Evolutionary conservation across 495 filamentous ascomycete genomes (phyloP), one percentile per base, ranked within the genome.

Genomic region (Talaromyces proteolyticus): DNA sequence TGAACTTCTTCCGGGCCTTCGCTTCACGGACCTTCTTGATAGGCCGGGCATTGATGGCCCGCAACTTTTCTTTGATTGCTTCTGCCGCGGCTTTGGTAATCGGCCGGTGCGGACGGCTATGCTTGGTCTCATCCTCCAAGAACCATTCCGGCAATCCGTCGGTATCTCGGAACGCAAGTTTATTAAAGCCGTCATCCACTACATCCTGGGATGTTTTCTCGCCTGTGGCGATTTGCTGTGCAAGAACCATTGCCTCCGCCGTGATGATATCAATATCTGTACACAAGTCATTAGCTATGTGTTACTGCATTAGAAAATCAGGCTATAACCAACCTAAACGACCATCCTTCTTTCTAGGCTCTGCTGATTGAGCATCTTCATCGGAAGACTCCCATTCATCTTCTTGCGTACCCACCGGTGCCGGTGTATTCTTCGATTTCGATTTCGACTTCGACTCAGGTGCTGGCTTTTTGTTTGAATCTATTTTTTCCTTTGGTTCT

Each of bases 1-100:
- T 94, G 65, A 95, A 86, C 77, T 95, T 96, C 80, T 97, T 97
- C 39, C 93, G 77, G 24, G 89, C 91, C 68, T 91, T 89, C 19
- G 93, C 93, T 66, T 99, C 93, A 56, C 88, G 84, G 17, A 99
- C 93, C 74, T 99, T 99, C 82, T 99, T 99, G 80, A 97, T 97
- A 0, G 93, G 93, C 29, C 93, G 83, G 11, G 92, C 93, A 63
- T 99, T 99, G 53, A 96, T 80, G 2, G 94, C 91, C 4, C 91
- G 87, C 60, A 85, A 64, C 74, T 97, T 97, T 58, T 96, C 93
- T 66, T 91, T 89, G 73, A 97, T 95, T n/a, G 93, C 93, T 19
- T 77, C 75, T 2, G 94, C 92, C 0, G 85, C 94, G 14, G 89
- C 89, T 56, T 90, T 91, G 47, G 84, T 91, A 58, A 94, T 91